phyloP scores from a whole-genome alignment of 139 green algal species.

The Deuterostichococcus epilithicus region DNA sequence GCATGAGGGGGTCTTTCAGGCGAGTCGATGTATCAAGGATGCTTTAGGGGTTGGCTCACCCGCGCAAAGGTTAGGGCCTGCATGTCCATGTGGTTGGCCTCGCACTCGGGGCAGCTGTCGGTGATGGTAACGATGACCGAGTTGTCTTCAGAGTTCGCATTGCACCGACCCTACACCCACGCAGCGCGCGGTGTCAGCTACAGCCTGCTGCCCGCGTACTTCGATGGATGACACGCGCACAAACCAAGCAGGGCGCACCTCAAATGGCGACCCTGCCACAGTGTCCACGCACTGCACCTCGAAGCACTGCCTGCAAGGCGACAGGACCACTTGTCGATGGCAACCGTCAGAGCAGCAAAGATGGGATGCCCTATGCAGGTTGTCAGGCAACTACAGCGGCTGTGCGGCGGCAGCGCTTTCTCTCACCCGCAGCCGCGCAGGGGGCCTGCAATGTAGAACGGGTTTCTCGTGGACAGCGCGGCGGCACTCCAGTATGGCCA shows the following conservation, averaged over 20 bases:
- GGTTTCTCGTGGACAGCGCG: conserved; percentile 10
- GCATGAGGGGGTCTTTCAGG: too few species aligned
- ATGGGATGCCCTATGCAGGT: not conserved
- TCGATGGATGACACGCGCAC: not conserved
- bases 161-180: conserved; percentile 13
- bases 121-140: conserved; percentile 35
- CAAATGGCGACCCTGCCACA: conserved; percentile 5
- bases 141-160: conserved; percentile 11
- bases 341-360: not conserved
- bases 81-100: conserved; percentile 41
- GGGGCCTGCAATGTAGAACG: conserved; percentile 20
- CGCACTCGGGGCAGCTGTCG: conserved; percentile 49
- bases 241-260: not conserved
- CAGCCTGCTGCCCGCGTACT: not conserved
- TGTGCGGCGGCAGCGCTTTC: not conserved
- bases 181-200: not conserved
- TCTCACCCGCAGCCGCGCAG: conserved; percentile 14
- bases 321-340: not conserved
- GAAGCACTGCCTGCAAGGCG: conserved; percentile 19
- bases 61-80: conserved; percentile 33
- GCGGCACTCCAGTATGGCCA: conserved; percentile 31
- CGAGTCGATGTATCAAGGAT: too few species aligned
- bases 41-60: too few species aligned
- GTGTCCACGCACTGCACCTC: conserved; percentile 25
- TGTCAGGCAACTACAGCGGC: not conserved